Conservation (phyloP, 78 protist species). For the Chrysochromulina parva region DNA sequence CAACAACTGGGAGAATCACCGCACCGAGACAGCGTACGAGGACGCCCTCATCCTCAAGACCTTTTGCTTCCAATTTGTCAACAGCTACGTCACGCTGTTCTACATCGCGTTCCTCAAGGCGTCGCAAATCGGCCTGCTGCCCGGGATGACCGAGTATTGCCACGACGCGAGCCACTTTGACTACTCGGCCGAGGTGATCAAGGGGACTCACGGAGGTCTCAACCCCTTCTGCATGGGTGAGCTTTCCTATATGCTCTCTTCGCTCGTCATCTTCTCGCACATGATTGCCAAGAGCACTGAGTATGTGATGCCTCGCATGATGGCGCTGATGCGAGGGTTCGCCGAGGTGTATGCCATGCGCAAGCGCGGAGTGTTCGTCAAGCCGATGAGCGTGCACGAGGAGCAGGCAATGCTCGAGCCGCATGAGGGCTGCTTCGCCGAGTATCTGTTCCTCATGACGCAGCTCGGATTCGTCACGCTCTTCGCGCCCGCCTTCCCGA, state of each 20-base stretch:
- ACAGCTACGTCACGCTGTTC: constrained; percentile 60
- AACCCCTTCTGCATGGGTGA: neutral
- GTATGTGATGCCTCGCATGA: neutral
- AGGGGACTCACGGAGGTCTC: no score
- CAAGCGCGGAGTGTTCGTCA: no score
- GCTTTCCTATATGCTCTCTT: no score
- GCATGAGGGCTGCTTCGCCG: neutral
- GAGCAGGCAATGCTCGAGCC: neutral
- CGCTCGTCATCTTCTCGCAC: neutral
- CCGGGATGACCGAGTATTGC: neutral
- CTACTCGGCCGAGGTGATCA: neutral
- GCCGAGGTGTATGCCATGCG: no score
- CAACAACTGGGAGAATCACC: constrained; percentile 70
- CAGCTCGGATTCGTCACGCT: neutral
- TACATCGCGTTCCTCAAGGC: constrained; percentile 74
- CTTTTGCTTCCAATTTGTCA: constrained; percentile 77
- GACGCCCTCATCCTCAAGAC: constrained; percentile 56
- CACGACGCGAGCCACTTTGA: neutral
- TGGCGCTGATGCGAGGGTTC: neutral
- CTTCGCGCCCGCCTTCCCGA: neutral
- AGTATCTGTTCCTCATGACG: neutral
- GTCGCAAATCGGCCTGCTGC: neutral
- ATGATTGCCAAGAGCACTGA: neutral
- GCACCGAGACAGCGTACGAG: constrained; percentile 56
- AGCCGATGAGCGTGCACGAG: neutral